A percentile compares a stretch with the other conserved stretches of the same genome.
Evolutionary conservation across 164 flowering plant genomes (phyloP).

Genomic region (Protea cynaroides): DNA sequence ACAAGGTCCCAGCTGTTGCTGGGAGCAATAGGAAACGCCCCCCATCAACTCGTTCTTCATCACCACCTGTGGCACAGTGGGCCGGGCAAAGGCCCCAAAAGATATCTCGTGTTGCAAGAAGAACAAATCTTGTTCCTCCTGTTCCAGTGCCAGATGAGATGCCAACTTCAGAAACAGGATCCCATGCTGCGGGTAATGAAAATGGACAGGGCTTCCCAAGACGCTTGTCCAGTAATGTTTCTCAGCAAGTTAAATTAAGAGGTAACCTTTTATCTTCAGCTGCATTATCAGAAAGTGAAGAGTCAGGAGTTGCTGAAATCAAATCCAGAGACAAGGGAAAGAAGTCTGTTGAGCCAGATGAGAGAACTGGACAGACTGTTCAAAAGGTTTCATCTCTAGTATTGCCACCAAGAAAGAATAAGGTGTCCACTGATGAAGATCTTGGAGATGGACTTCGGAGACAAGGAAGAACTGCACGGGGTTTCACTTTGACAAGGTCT

Average conservation of each 20-base stretch:
- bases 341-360: slow-evolving; percentile 50
- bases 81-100: slow-evolving; percentile 79
- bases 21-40: slow-evolving; percentile 69
- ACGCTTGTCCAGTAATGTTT: slow-evolving; percentile 15
- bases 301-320: slow-evolving; percentile 62
- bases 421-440: slow-evolving; percentile 45
- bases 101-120: slow-evolving; percentile 68
- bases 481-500: slow-evolving; percentile 47
- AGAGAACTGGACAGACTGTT: slow-evolving; percentile 48
- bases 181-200: slow-evolving; percentile 46
- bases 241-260: slow-evolving; percentile 60
- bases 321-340: slow-evolving; percentile 55
- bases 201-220: slow-evolving; percentile 29
- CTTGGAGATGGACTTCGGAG: slow-evolving; percentile 70
- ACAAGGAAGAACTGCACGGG: slow-evolving; percentile 73
- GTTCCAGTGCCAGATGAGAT: slow-evolving; percentile 53
- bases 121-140: slow-evolving; percentile 58
- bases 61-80: slow-evolving; percentile 84
- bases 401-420: slow-evolving; percentile 62
- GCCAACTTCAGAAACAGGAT: slow-evolving; percentile 37
- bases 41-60: slow-evolving; percentile 53
- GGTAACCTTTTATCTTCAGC: slow-evolving; percentile 48
- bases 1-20: slow-evolving; percentile 42
- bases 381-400: slow-evolving; percentile 45
- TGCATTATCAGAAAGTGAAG: slow-evolving; percentile 82